Percentiles rank a stretch among this genome's conserved stretches.
Conservation (phyloP, 2,329 filamentous ascomycete genomes). For the Aurifilum marmelostoma region DNA sequence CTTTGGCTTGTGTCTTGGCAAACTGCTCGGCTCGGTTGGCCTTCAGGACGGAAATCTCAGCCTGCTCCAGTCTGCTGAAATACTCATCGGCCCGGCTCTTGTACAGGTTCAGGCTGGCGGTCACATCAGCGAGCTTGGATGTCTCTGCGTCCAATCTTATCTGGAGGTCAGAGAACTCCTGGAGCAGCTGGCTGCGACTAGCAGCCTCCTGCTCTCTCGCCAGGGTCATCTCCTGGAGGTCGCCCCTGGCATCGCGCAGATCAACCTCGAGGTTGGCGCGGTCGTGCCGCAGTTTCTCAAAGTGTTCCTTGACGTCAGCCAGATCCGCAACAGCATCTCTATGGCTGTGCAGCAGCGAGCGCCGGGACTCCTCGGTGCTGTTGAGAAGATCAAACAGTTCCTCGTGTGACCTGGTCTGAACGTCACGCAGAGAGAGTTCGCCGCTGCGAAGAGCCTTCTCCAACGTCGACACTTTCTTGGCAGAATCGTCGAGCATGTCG, state of each 20-base stretch:
- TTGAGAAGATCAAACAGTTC: conserved; percentile 92
- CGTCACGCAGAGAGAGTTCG: conserved; percentile 84
- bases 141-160: conserved; percentile 89
- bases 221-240: conserved; percentile 77
- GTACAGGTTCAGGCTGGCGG: conserved; percentile 83
- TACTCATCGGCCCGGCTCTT: conserved; percentile 94
- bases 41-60: conserved; percentile 93
- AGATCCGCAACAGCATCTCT: conserved; percentile 85
- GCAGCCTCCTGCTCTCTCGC: conserved; percentile 84
- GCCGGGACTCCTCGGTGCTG: conserved; percentile 87
- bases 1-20: conserved; percentile 83
- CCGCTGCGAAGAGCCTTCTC: conserved; percentile 87
- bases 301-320: conserved; percentile 81
- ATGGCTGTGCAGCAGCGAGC: conserved; percentile 79
- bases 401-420: conserved; percentile 91
- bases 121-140: conserved; percentile 82
- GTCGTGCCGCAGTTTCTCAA: conserved; percentile 83
- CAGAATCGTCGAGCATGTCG: conserved; percentile 91
- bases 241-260: conserved; percentile 79
- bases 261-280: conserved; percentile 83
- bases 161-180: conserved; percentile 92
- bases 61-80: conserved; percentile 95
- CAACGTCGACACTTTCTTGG: conserved; percentile 86
- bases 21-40: conserved; percentile 91
- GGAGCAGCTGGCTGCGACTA: conserved; percentile 84